Percentiles rank a stretch among this genome's conserved stretches.
These are phyloP conservation scores for Blastobotrys aristatus DNA, from an alignment of 1,139 yeast species.

Conservation along the genomic window DNA sequence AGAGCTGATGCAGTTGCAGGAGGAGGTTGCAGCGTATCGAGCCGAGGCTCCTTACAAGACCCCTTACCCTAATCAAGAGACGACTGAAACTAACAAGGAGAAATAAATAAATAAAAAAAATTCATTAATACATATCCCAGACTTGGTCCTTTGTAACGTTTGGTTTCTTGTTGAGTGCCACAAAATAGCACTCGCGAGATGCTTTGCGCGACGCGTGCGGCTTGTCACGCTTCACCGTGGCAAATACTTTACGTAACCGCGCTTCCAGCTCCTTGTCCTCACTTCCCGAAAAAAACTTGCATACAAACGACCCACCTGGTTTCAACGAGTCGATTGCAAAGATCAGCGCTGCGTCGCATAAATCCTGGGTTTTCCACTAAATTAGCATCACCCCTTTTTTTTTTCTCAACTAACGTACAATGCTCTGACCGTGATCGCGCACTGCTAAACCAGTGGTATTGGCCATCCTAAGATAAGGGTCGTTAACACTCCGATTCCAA, in stretches of 20 bases:
- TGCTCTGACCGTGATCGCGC: slow-evolving; percentile 57
- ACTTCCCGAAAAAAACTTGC: slow-evolving; percentile 66
- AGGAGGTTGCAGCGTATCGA: slow-evolving; percentile 47
- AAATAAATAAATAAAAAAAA: not conserved
- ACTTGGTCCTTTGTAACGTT: slow-evolving; percentile 46
- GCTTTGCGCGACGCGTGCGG: slow-evolving; percentile 58
- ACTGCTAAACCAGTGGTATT: slow-evolving; percentile 61
- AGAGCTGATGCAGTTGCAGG: slow-evolving; percentile 66
- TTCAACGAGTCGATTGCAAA: slow-evolving; percentile 64
- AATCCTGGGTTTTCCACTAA: slow-evolving; percentile 44
- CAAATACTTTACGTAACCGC: slow-evolving; percentile 56
- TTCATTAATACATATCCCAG: slow-evolving; percentile 26
- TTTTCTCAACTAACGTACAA: slow-evolving; percentile 36
- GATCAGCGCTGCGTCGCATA: slow-evolving; percentile 86
- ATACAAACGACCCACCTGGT: slow-evolving; percentile 65
- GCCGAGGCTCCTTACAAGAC: too few relatives aligned
- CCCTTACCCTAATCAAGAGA: too few relatives aligned
- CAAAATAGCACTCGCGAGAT: slow-evolving; percentile 66
- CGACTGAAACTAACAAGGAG: not conserved
- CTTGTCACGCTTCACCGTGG: slow-evolving; percentile 50
- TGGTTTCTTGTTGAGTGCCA: slow-evolving; percentile 51
- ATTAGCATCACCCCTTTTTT: not conserved
- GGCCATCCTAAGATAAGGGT: slow-evolving; percentile 73
- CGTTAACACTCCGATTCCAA: slow-evolving; percentile 69
- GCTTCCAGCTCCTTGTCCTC: slow-evolving; percentile 58